Evolutionary conservation across 805 yeast species (phyloP).

Genomic region (Torulaspora microellipsoides): DNA sequence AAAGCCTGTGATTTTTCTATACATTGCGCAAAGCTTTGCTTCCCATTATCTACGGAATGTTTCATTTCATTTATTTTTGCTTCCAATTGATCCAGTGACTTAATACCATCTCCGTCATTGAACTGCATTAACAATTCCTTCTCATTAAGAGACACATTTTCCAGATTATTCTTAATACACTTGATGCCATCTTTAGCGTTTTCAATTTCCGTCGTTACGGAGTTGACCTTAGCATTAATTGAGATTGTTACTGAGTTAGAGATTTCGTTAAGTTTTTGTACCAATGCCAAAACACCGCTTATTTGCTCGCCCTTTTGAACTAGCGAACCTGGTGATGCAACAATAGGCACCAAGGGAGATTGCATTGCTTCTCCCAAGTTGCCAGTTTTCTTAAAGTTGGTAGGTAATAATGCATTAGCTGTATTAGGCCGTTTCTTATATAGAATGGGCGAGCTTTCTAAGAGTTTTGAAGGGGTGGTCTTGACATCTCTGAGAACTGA

Average conservation of each 20-base stretch:
- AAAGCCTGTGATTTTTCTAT: constrained; percentile 63
- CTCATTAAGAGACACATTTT: constrained; percentile 8
- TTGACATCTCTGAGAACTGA: constrained; percentile 22
- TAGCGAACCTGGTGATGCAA: constrained; percentile 10
- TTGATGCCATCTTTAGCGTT: constrained; percentile 12
- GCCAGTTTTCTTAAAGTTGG: constrained; percentile 72
- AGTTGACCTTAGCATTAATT: constrained; percentile 14
- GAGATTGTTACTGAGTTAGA: constrained; percentile 12
- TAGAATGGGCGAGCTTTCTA: constrained; percentile 25
- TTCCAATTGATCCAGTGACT: constrained; percentile 16
- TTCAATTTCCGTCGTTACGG: constrained; percentile 15
- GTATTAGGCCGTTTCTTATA: constrained; percentile 9
- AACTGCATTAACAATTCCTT: constrained; percentile 11
- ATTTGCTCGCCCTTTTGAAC: constrained; percentile 4
- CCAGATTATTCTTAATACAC: constrained; percentile 10
- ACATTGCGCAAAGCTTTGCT: constrained; percentile 23
- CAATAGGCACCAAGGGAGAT: constrained; percentile 11
- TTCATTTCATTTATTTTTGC: constrained; percentile 5
- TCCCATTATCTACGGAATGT: constrained; percentile 8
- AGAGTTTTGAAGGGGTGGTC: constrained; percentile 9
- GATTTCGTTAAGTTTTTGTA: constrained; percentile 9
- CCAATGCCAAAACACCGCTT: constrained; percentile 4
- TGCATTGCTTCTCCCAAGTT: constrained; percentile 76
- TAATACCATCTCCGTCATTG: constrained; percentile 6
- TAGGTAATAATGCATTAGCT: constrained; percentile 52